These are phyloP conservation scores for Sporothrix variecibatus DNA, from an alignment of 2,329 filamentous ascomycete genomes.

Conservation along the genomic window DNA sequence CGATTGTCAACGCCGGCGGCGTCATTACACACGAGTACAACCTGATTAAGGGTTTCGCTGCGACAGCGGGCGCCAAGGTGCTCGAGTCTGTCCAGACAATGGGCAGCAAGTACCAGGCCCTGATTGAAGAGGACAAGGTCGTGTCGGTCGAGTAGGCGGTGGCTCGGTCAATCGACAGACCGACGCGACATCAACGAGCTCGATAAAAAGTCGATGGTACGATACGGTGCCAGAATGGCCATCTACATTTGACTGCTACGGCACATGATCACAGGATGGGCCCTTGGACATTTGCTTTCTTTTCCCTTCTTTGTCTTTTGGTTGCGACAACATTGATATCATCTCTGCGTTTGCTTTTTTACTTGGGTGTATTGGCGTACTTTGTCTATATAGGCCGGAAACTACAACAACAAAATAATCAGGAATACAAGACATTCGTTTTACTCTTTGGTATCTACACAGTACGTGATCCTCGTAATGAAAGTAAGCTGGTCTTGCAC, in stretches of 20 bases:
- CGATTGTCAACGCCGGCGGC: slow-evolving; percentile 69
- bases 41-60: slow-evolving; percentile 72
- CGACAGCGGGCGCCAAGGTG: slow-evolving; percentile 68
- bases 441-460: neutral
- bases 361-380: neutral
- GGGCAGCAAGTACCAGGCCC: slow-evolving; percentile 60
- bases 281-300: neutral
- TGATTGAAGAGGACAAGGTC: slow-evolving; percentile 76
- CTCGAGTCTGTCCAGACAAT: slow-evolving; percentile 67
- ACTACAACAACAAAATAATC: neutral
- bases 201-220: neutral
- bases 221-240: too few species aligned
- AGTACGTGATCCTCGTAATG: neutral
- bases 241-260: neutral
- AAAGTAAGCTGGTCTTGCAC: neutral
- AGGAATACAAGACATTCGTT: slow-evolving; percentile 4
- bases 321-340: slow-evolving; percentile 3
- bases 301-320: neutral
- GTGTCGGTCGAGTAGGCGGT: slow-evolving; percentile 49
- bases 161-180: neutral
- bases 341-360: neutral
- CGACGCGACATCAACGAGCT: neutral
- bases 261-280: neutral
- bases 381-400: neutral
- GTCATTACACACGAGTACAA: slow-evolving; percentile 77